phyloP scores from a whole-genome alignment of 305 asterid species.

The Salvia sclarea region DNA sequence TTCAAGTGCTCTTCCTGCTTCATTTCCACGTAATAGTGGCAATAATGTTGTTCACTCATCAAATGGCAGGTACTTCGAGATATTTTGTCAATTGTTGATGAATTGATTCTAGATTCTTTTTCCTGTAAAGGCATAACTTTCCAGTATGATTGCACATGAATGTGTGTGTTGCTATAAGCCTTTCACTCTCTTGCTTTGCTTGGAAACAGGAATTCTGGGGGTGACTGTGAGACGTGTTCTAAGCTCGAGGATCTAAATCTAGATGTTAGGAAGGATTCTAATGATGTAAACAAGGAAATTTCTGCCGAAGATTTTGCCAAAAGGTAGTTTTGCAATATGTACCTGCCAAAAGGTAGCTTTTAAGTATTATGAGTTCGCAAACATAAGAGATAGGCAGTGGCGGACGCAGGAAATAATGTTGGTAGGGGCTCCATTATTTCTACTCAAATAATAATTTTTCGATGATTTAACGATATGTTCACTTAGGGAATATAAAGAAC shows the following conservation, averaged over 20 bases:
- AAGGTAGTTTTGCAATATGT: slow-evolving; percentile 58
- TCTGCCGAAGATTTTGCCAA: slow-evolving; percentile 46
- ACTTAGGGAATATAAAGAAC: no score
- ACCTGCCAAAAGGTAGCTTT: no score
- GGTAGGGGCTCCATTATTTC: no score
- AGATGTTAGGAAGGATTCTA: slow-evolving; percentile 64
- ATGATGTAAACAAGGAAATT: slow-evolving; percentile 46
- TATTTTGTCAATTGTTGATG: not conserved
- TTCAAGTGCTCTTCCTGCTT: slow-evolving; percentile 40
- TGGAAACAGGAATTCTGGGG: slow-evolving; percentile 59
- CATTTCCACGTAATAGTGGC: slow-evolving; percentile 32
- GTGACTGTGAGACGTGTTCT: slow-evolving; percentile 81
- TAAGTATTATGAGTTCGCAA: slow-evolving; percentile 5
- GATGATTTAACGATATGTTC: no score
- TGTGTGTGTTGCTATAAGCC: slow-evolving; percentile 21
- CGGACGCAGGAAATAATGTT: no score
- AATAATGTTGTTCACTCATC: slow-evolving; percentile 40
- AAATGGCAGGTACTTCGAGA: slow-evolving; percentile 46
- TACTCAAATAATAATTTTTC: no score
- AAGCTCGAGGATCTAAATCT: slow-evolving; percentile 87
- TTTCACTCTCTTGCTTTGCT: slow-evolving; percentile 35
- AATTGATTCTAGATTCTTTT: slow-evolving; percentile 24
- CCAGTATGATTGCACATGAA: not conserved
- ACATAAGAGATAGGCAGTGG: no score
- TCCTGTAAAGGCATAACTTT: not conserved